Conservation (phyloP, 73 alveolate genomes). For the Urostyla sp. region DNA sequence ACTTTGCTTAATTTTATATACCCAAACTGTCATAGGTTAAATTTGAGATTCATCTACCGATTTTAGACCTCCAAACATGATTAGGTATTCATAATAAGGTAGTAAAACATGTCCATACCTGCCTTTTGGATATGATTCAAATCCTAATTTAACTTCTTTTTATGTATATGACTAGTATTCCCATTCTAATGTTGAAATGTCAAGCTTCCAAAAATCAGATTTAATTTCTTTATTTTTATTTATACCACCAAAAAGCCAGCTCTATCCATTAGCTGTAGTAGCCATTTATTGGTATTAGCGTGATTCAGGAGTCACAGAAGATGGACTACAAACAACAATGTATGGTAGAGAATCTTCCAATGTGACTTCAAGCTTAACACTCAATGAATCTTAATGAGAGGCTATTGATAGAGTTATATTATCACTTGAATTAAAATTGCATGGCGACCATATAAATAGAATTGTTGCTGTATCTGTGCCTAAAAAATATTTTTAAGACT, state of each 20-base stretch:
- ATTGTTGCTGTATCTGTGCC: background rate
- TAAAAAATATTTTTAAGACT: no score
- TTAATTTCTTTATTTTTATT: background rate
- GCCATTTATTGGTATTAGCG: conserved; percentile 8
- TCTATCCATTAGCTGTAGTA: background rate
- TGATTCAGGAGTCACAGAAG: conserved; percentile 15
- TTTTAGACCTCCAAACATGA: conserved; percentile 22
- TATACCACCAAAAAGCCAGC: conserved; percentile 37
- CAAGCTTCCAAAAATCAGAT: conserved; percentile 47
- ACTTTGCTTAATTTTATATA: conserved; percentile 14
- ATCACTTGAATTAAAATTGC: conserved; percentile 3
- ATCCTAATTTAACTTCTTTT: background rate
- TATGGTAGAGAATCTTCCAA: background rate
- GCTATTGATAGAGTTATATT: background rate
- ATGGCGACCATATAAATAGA: conserved; percentile 27
- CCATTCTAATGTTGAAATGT: background rate
- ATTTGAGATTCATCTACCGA: background rate
- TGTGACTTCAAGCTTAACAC: background rate
- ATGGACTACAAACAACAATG: conserved; percentile 21
- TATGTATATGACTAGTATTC: conserved; percentile 15
- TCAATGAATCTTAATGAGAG: background rate
- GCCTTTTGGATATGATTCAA: conserved; percentile 30
- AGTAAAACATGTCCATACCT: conserved; percentile 29
- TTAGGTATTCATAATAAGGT: conserved; percentile 12
- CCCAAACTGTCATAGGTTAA: conserved; percentile 40